phyloP scores from a whole-genome alignment of 164 flowering plant species.

The Berberis vulgaris region DNA sequence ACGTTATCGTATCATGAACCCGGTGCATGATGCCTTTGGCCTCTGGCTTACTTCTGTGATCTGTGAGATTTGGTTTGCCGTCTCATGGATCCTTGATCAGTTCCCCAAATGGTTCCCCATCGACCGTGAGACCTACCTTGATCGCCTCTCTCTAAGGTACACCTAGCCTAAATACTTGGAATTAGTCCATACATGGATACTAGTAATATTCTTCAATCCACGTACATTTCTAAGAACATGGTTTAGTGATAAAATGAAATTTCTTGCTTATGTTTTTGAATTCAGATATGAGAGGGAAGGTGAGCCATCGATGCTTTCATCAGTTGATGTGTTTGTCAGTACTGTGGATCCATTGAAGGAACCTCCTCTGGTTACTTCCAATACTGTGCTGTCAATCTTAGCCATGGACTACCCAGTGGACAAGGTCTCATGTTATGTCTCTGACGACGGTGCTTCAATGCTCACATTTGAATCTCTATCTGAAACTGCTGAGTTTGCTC shows the following conservation, averaged over 20 bases:
- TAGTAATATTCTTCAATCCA: too few relatives aligned
- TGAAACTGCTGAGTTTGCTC: conserved; percentile 87
- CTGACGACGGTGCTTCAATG: conserved; percentile 98
- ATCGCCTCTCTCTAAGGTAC: conserved; percentile 92
- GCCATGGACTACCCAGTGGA: conserved; percentile 95
- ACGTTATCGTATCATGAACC: conserved; percentile 73
- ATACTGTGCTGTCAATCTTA: conserved; percentile 79
- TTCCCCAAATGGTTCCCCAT: conserved; percentile 98
- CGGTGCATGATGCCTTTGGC: conserved; percentile 86
- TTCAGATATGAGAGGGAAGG: conserved; percentile 91
- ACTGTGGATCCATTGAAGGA: conserved; percentile 97
- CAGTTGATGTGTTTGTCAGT: conserved; percentile 86
- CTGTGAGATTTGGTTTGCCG: conserved; percentile 95
- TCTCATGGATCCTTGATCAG: conserved; percentile 98
- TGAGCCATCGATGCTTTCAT: conserved; percentile 72
- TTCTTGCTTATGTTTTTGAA: too few relatives aligned
- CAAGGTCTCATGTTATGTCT: conserved; percentile 89
- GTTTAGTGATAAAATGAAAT: too few relatives aligned
- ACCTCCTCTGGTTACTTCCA: conserved; percentile 90
- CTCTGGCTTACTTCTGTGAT: conserved; percentile 88
- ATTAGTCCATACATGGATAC: not conserved
- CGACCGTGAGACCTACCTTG: conserved; percentile 93
- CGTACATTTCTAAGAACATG: too few relatives aligned
- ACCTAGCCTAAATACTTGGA: not conserved
- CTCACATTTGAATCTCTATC: conserved; percentile 84